Evolutionary conservation across 2,329 filamentous ascomycete genomes (phyloP), one percentile per base, ranked within the genome.

Genomic region (Pseudogymnoascus sp.): DNA sequence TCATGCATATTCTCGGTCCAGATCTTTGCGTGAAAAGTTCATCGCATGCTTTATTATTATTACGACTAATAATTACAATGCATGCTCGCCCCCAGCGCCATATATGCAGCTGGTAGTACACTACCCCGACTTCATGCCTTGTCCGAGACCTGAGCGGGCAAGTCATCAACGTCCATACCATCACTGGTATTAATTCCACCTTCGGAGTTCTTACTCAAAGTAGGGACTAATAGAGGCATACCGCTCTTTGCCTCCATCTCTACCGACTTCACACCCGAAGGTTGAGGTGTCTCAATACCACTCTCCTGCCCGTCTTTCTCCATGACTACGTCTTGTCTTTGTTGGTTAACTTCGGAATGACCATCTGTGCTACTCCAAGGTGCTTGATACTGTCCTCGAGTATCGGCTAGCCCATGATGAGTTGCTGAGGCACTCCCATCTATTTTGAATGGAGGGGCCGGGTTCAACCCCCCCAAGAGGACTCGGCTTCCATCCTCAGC

Each of bases 21-120:
- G 2, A 20, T 6, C 8, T 20, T 20, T 20, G 28, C 25, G 47
- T 4, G 28, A 28, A 2, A 54, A 32, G 16, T 20, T 3, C 6
- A 54, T 32, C 28, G 47, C 12, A 54, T 34, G 47, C 9, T 54
- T 32, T 28, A 32, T 34, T 54, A 54, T 32, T 20, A 54, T 34
- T 54, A 54, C 47, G 47, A 54, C 28, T 54, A 54, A 54, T 20
- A 54, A 54, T 32, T 54, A 54, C 47, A 54, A 8, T n/a, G 20
- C 32, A 32, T 20, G n/a, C 28, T 54, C 3, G 47, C 28, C 3
- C 43, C 25, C 25, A 32, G 25, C 43, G 47, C 47, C 47, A 54
- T 34, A 54, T 34, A 32, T 32, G 43, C 28, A 32, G 28, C 47
- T 54, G 28, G 47, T 20, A 54, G n/a, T 20, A 14, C 28, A 54